These are phyloP conservation scores for Nissolia schottii DNA, from an alignment of 306 rosid genomes.

Conservation along the genomic window DNA sequence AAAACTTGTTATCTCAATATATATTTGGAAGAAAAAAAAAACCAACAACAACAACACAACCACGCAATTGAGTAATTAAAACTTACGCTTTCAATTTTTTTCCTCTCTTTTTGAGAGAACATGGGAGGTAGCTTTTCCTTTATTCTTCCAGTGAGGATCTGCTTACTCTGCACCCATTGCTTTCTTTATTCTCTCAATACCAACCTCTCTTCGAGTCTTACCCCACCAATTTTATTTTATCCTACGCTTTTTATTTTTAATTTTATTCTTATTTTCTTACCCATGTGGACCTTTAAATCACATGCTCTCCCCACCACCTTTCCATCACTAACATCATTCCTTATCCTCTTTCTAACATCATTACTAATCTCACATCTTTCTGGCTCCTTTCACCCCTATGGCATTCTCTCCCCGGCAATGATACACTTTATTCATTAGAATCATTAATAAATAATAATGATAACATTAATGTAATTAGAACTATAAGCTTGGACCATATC, in stretches of 20 bases:
- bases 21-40: too few species aligned
- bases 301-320: conserved; percentile 41
- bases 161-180: conserved; percentile 25
- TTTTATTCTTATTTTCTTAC: too few species aligned
- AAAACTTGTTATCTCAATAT: too few species aligned
- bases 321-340: conserved; percentile 42
- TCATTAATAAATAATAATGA: conserved; percentile 12
- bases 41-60: not conserved
- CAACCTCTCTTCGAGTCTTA: conserved; percentile 29
- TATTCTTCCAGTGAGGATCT: conserved; percentile 29
- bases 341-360: conserved; percentile 19
- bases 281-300: conserved; percentile 42
- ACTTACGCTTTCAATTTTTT: not conserved
- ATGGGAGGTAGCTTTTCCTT: conserved; percentile 32
- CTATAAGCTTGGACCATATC: not conserved
- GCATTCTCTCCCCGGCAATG: conserved; percentile 15
- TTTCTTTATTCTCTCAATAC: conserved; percentile 39
- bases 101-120: conserved; percentile 14
- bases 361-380: conserved; percentile 32
- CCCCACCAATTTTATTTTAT: conserved; percentile 21
- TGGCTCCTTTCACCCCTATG: conserved; percentile 27
- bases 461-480: not conserved
- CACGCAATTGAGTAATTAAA: conserved; percentile 17
- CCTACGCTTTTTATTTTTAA: not conserved
- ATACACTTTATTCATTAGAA: conserved; percentile 13